Percentiles rank a stretch among this genome's conserved stretches.
Conservation (phyloP, 208 protist species). For the Acanthamoeba healyi region DNA sequence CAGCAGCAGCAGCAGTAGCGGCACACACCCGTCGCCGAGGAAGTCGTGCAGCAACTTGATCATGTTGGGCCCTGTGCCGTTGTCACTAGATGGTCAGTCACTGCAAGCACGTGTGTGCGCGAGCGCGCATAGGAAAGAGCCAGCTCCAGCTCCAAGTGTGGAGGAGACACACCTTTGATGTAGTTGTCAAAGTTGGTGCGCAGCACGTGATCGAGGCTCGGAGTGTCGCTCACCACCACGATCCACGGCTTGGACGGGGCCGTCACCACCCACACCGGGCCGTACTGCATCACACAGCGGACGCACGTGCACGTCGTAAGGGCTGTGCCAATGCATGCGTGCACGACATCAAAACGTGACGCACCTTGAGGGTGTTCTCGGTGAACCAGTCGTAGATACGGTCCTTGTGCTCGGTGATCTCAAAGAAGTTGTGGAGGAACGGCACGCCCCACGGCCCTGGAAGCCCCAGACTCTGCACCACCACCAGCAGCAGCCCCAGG, state of each 20-base stretch:
- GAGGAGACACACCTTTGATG: conserved; percentile 24
- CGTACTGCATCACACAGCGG: conserved; percentile 38
- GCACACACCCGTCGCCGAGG: conserved; percentile 42
- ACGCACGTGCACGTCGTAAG: too few relatives aligned
- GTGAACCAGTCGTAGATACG: conserved; percentile 37
- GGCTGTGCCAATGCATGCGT: too few relatives aligned
- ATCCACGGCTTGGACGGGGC: conserved; percentile 47
- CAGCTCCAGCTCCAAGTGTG: too few relatives aligned
- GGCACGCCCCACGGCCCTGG: conserved; percentile 15
- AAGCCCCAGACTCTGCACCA: neutral
- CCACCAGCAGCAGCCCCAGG: neutral
- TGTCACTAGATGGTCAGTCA: too few relatives aligned
- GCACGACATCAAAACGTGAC: too few relatives aligned
- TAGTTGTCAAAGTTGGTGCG: conserved; percentile 60
- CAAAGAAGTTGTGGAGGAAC: conserved; percentile 15
- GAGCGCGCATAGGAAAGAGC: too few relatives aligned
- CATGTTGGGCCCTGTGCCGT: neutral
- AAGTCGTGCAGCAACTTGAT: neutral
- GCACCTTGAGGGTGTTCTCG: conserved; percentile 44
- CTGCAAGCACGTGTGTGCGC: too few relatives aligned
- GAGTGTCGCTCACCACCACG: conserved; percentile 1
- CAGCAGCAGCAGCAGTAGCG: too few relatives aligned
- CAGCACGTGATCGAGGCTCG: conserved; percentile 26
- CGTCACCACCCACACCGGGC: conserved; percentile 6
- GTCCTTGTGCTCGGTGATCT: neutral